phyloP scores from a whole-genome alignment of 2,329 filamentous ascomycete species.

The Thermoascus crustaceus region DNA sequence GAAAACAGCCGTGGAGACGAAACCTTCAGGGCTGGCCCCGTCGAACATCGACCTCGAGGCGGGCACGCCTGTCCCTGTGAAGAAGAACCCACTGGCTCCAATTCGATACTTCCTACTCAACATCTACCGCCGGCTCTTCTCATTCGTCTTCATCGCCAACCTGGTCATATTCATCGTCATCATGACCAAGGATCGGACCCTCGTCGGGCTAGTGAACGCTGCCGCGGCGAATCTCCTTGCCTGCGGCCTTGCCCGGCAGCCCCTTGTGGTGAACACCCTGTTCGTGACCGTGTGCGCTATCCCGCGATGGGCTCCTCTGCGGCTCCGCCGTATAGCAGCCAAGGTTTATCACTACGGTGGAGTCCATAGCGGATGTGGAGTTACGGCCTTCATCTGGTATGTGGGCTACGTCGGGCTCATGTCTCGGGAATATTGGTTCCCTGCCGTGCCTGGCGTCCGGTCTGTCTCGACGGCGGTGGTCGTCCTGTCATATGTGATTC shows the following conservation, averaged over 20 bases:
- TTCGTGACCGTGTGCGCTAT: conserved; percentile 39
- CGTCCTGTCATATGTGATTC: conserved; percentile 51
- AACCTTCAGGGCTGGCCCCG: too few relatives aligned
- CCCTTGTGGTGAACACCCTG: conserved; percentile 45
- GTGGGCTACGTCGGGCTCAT: conserved; percentile 28
- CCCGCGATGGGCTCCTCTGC: conserved; percentile 38
- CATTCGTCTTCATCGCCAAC: conserved; percentile 33
- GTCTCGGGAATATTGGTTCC: conserved; percentile 25
- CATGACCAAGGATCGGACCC: conserved; percentile 26
- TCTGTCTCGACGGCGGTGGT: conserved; percentile 33
- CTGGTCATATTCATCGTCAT: conserved; percentile 29
- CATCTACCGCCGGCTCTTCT: conserved; percentile 38
- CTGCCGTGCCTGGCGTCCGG: conserved; percentile 8
- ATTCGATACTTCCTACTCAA: conserved; percentile 31
- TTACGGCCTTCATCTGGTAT: conserved; percentile 44
- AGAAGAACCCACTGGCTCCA: conserved; percentile 19
- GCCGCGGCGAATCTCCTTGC: conserved; percentile 40
- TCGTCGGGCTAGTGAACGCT: conserved; percentile 35
- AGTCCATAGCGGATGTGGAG: conserved; percentile 44
- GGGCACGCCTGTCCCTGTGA: conserved; percentile 13
- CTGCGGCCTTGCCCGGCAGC: conserved; percentile 44
- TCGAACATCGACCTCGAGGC: too few relatives aligned
- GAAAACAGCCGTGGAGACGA: too few relatives aligned
- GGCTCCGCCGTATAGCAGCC: conserved; percentile 38
- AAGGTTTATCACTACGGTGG: conserved; percentile 50